Percentiles rank a stretch among this genome's conserved stretches.
These are phyloP conservation scores for Aspergillus sclerotiicarbonarius DNA, from an alignment of 495 filamentous ascomycete genomes.

Conservation along the genomic window DNA sequence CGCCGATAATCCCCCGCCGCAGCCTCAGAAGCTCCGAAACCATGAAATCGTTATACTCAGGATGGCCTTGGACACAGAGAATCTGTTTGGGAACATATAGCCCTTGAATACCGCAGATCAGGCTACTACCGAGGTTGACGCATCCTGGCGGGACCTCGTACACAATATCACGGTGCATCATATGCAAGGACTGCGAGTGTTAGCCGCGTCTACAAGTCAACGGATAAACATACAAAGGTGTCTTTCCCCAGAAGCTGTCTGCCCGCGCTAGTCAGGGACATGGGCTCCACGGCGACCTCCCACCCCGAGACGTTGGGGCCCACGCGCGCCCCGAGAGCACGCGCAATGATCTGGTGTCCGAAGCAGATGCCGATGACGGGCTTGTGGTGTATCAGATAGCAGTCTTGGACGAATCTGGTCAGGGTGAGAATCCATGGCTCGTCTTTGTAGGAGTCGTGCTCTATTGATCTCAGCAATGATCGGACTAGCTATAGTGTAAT, in stretches of 20 bases:
- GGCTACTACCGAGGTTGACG: constrained; percentile 60
- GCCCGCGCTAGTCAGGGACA: constrained; percentile 64
- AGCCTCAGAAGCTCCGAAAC: constrained; percentile 60
- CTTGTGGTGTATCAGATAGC: constrained; percentile 33
- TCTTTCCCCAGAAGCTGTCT: constrained; percentile 65
- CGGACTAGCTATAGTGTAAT: neutral
- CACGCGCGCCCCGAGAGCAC: constrained; percentile 69
- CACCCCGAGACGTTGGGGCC: constrained; percentile 63
- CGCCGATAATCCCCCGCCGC: constrained; percentile 62
- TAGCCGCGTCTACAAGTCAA: neutral
- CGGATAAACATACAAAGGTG: constrained; percentile 51
- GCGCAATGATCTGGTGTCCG: constrained; percentile 85
- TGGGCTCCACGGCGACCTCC: constrained; percentile 70
- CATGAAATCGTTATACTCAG: constrained; percentile 77
- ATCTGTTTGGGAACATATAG: constrained; percentile 62
- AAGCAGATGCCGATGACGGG: constrained; percentile 80
- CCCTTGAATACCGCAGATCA: constrained; percentile 67
- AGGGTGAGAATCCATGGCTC: constrained; percentile 70
- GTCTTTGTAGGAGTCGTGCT: constrained; percentile 58
- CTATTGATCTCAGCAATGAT: constrained; percentile 25
- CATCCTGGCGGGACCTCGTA: constrained; percentile 60
- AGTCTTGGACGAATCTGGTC: constrained; percentile 57
- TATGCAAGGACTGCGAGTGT: constrained; percentile 59
- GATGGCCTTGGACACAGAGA: constrained; percentile 83
- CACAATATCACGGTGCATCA: constrained; percentile 87